These are phyloP conservation scores for Kernera saxatilis DNA, from an alignment of 345 rosid species.

Conservation along the genomic window DNA sequence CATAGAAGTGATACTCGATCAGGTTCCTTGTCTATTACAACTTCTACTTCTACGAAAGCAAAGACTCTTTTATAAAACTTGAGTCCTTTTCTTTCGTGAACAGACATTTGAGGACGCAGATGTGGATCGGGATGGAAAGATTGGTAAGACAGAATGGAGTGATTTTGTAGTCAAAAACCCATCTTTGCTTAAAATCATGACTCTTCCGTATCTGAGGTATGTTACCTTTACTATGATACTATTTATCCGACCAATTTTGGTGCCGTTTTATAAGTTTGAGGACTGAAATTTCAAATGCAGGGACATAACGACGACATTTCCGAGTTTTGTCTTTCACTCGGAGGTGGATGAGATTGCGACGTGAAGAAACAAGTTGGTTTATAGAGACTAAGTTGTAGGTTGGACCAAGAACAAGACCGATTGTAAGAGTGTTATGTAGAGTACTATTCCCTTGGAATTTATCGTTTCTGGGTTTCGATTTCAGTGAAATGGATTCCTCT, in stretches of 20 bases:
- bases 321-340: conserved; percentile 91
- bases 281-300: conserved; percentile 32
- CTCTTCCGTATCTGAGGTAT: conserved; percentile 87
- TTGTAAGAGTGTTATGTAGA: conserved; percentile 12
- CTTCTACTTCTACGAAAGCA: not conserved
- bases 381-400: not conserved
- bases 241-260: not conserved
- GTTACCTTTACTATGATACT: not conserved
- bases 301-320: conserved; percentile 94
- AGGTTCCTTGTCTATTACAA: conserved; percentile 37
- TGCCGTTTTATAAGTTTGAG: not conserved
- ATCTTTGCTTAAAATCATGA: conserved; percentile 83
- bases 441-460: not conserved
- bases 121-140: conserved; percentile 73
- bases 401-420: conserved; percentile 9
- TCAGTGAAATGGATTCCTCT: not conserved
- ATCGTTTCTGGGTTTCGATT: not conserved
- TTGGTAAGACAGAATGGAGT: conserved; percentile 77
- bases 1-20: conserved; percentile 80
- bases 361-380: conserved; percentile 27
- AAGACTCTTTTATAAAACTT: not conserved
- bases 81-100: not conserved
- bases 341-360: conserved; percentile 92
- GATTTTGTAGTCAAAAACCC: conserved; percentile 79
- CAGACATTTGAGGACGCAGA: conserved; percentile 94